Conservation (phyloP, 2,329 filamentous ascomycete genomes). For the Diplodia mutila region DNA sequence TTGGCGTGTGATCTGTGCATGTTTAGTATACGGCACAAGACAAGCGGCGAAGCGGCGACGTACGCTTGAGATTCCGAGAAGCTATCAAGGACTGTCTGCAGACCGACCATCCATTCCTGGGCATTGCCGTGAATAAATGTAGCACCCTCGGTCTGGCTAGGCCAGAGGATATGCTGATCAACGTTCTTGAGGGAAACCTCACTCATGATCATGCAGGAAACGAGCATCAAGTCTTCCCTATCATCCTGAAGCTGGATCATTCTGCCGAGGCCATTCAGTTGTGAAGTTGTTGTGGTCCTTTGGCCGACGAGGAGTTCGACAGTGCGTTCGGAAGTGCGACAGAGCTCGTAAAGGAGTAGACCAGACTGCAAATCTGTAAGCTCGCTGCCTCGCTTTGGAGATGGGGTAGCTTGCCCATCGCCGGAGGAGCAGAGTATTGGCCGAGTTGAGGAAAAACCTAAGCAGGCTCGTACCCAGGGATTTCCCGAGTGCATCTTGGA, state of each 20-base stretch:
- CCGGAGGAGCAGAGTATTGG: background rate
- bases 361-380: conserved; percentile 4
- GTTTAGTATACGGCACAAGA: background rate
- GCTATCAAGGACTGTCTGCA: conserved; percentile 37
- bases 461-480: background rate
- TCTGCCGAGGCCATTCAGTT: conserved; percentile 31
- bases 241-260: conserved; percentile 33
- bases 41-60: background rate
- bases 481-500: background rate
- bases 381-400: background rate
- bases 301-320: background rate
- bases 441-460: background rate
- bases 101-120: conserved; percentile 35
- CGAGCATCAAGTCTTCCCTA: conserved; percentile 37
- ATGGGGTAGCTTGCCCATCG: conserved; percentile 1
- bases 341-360: conserved; percentile 5
- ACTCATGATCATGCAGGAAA: conserved; percentile 39
- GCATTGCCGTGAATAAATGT: conserved; percentile 32
- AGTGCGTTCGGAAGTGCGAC: background rate
- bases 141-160: conserved; percentile 30
- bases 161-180: conserved; percentile 36
- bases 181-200: conserved; percentile 33
- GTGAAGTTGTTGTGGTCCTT: too few species aligned
- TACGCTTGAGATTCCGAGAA: conserved; percentile 27
- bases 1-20: background rate